Base-by-base conservation (phyloP, 768 basidiomycete genomes). In the Phallus indusiatus region DNA sequence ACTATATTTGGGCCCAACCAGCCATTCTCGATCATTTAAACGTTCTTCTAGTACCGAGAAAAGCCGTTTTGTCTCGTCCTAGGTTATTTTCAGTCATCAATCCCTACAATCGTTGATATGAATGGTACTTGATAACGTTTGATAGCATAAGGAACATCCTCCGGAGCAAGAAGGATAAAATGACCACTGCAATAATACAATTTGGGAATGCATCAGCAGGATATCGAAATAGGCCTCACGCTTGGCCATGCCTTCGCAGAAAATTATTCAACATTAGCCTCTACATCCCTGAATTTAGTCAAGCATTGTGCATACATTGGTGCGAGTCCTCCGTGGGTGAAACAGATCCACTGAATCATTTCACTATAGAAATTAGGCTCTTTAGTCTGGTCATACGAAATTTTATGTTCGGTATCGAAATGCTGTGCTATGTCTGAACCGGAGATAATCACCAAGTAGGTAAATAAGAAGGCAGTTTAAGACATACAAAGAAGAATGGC, bases 11-110 rank as follows among this genome's bases (percentile, higher is more conserved):
- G n/a, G 42, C 17, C 93, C 91, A 17, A 80, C 90, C 14, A 95
- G 81, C 69, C 79, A 94, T 46, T 93, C 90, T 16, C 87, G 80
- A 55, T 76, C 81, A 48, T 75, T 70, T 17, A 94, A 78, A 21
- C 87, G 81, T 53, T 84, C 82, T 65, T 94, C 83, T 47, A 94
- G 79, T 3, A 94, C 93, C n/a, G 81, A 74, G 67, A 88, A 93
- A 18, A 94, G 77, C 20, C 94, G 81, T 64, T 81, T 83, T 1
- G 89, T 88, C 76, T 95, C 94, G 24, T 42, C 42, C 42, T 42
- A 42, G 12, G 4, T 5, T 14, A 42, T 14, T 42, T n/a, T 42
- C 3, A 42, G 12, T 10, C n/a, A 14, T 14, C 4, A n/a, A 4
- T n/a, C n/a, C 42, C 9, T 12, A 14, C 42, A 8, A 34, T 28